Percentiles rank a stretch among this genome's conserved stretches.
phyloP scores from a whole-genome alignment of 2,329 filamentous ascomycete genomes.

The Calcarisporium arbuscula region DNA sequence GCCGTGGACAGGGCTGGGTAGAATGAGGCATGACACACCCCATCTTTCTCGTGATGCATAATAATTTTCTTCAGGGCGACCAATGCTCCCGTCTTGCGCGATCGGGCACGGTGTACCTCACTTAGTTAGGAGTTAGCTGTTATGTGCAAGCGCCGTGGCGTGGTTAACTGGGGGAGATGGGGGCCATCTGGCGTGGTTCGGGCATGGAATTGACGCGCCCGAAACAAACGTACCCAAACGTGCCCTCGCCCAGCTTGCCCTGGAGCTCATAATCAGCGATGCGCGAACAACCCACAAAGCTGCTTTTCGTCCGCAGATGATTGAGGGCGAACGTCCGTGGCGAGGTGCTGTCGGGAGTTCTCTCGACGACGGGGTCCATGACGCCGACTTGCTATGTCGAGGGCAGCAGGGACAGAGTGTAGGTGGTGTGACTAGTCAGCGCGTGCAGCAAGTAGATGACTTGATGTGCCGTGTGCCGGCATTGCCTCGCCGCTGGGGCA shows the following conservation, averaged over 20 bases:
- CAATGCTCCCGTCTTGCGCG: constrained; percentile 64
- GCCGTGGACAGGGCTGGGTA: constrained; percentile 8
- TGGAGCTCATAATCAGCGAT: constrained; percentile 75
- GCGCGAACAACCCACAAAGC: constrained; percentile 78
- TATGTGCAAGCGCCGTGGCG: too few relatives aligned
- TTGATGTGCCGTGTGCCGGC: too few relatives aligned
- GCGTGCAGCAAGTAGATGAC: too few relatives aligned
- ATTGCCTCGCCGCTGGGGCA: too few relatives aligned
- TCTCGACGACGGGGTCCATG: constrained; percentile 25
- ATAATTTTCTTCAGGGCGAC: constrained; percentile 97
- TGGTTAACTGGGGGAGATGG: too few relatives aligned
- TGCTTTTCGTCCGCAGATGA: constrained; percentile 48
- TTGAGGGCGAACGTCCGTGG: constrained; percentile 51
- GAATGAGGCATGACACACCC: constrained; percentile 44
- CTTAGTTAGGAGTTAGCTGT: constrained; percentile 30
- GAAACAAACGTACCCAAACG: constrained; percentile 66
- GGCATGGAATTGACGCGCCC: not conserved
- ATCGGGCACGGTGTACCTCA: constrained; percentile 86
- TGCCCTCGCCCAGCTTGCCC: constrained; percentile 86
- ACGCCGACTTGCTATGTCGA: constrained; percentile 4
- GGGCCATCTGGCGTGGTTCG: too few relatives aligned
- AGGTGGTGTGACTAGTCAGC: too few relatives aligned
- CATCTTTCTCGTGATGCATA: constrained; percentile 99
- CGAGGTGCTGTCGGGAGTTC: constrained; percentile 35
- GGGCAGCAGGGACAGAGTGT: not conserved